A percentile compares a stretch with the other conserved stretches of the same genome.
phyloP scores from a whole-genome alignment of 225 moss, liverwort and hornwort genomes.

The Pleurozium schreberi region DNA sequence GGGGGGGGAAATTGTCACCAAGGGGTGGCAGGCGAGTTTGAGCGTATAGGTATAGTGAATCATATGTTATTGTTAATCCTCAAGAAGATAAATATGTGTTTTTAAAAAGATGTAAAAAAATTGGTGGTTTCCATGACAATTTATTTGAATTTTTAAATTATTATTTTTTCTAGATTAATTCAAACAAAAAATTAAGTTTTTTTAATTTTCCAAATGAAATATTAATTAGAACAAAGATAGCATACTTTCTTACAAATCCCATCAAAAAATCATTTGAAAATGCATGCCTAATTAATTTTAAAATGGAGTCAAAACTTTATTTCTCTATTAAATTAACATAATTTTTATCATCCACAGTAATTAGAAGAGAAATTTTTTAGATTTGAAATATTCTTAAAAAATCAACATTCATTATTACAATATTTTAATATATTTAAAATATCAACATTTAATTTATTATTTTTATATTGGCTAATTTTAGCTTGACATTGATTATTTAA shows the following conservation, averaged over 20 bases:
- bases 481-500: neutral
- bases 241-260: fast-evolving
- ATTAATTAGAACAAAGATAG: fast-evolving
- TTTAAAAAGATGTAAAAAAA: neutral
- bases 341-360: neutral
- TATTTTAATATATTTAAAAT: neutral
- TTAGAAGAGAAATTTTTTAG: neutral
- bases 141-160: neutral
- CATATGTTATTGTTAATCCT: too few relatives aligned
- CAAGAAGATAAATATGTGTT: too few relatives aligned
- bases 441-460: neutral
- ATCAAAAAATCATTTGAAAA: neutral
- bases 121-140: neutral
- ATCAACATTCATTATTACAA: neutral
- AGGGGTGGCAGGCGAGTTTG: too few relatives aligned
- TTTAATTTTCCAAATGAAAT: too few relatives aligned
- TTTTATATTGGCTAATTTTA: neutral
- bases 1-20: too few relatives aligned
- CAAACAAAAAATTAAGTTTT: fast-evolving
- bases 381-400: neutral
- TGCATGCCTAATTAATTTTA: neutral
- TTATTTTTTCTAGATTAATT: neutral
- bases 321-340: too few relatives aligned
- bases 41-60: fast-evolving
- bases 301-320: too few relatives aligned